These are phyloP conservation scores for Paramyrothecium sp. DNA, from an alignment of 2,329 filamentous ascomycete species.

Conservation along the genomic window DNA sequence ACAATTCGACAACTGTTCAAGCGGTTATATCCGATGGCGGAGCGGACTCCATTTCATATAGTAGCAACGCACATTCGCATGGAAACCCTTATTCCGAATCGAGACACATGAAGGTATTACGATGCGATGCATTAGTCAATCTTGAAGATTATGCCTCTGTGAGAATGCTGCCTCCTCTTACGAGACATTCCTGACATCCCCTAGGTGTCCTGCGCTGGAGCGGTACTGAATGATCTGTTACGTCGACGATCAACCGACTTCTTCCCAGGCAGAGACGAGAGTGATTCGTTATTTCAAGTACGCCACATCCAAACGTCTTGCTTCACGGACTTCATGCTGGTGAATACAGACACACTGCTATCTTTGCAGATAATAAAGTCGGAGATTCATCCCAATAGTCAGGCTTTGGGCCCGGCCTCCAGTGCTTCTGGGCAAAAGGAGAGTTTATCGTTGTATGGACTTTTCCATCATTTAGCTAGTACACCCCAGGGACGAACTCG, in stretches of 20 bases:
- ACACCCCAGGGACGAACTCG: slow-evolving; percentile 76
- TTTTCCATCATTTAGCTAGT: slow-evolving; percentile 72
- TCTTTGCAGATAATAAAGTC: slow-evolving; percentile 84
- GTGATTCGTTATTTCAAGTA: slow-evolving; percentile 53
- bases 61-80: slow-evolving; percentile 36
- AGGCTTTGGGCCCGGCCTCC: slow-evolving; percentile 59
- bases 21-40: slow-evolving; percentile 17
- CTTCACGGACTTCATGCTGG: slow-evolving; percentile 65
- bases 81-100: slow-evolving; percentile 37
- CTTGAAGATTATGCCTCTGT: slow-evolving; percentile 72
- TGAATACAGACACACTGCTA: slow-evolving; percentile 76
- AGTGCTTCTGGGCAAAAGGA: slow-evolving; percentile 66
- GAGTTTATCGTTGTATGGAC: slow-evolving; percentile 76
- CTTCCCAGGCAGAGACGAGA: slow-evolving; percentile 56
- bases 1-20: slow-evolving; percentile 8
- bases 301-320: slow-evolving; percentile 72
- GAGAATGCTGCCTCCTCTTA: slow-evolving; percentile 6
- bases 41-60: slow-evolving; percentile 3
- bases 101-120: slow-evolving; percentile 62
- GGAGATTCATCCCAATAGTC: slow-evolving; percentile 79
- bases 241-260: slow-evolving; percentile 57
- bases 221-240: slow-evolving; percentile 76
- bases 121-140: slow-evolving; percentile 69
- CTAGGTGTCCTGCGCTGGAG: slow-evolving; percentile 80
- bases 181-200: slow-evolving; percentile 5